phyloP scores from a whole-genome alignment of 148 eudicot genomes.

The Rhododendron henanense region DNA sequence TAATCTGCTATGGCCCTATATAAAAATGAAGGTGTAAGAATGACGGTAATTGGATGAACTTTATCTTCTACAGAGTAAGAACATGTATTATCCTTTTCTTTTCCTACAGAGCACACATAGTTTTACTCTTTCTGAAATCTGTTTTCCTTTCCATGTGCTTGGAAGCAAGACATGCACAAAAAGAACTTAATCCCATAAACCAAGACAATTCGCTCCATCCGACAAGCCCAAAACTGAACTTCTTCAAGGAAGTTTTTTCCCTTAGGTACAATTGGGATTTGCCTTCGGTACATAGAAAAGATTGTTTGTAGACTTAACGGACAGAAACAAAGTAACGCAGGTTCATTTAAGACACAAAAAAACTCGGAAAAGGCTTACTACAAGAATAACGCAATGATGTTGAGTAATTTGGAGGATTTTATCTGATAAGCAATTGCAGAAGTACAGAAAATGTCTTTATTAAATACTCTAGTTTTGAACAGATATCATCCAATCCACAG shows the following conservation, averaged over 20 bases:
- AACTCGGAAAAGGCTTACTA: not conserved
- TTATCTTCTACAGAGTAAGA: not conserved
- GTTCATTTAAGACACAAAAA: not conserved
- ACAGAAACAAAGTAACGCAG: not conserved
- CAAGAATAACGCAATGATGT: not conserved
- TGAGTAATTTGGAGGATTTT: not conserved
- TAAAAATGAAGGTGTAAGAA: not conserved
- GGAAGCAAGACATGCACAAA: not conserved
- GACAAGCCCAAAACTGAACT: not conserved
- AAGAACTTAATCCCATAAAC: not conserved
- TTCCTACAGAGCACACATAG: not conserved
- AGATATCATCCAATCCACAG: not conserved
- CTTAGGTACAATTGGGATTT: not conserved
- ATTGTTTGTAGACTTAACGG: not conserved
- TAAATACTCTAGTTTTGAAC: not conserved
- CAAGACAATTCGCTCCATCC: not conserved
- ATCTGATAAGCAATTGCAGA: not conserved
- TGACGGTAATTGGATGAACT: not conserved
- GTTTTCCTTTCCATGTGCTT: not conserved
- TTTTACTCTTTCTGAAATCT: not conserved
- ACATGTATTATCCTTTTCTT: not conserved
- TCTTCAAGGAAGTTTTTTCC: not conserved
- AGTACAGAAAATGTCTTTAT: not conserved
- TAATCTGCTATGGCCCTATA: slow-evolving; percentile 41
- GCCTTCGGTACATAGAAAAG: not conserved